phyloP scores from a whole-genome alignment of 169 alveolate genomes.

The Plasmodium knowlesi region DNA sequence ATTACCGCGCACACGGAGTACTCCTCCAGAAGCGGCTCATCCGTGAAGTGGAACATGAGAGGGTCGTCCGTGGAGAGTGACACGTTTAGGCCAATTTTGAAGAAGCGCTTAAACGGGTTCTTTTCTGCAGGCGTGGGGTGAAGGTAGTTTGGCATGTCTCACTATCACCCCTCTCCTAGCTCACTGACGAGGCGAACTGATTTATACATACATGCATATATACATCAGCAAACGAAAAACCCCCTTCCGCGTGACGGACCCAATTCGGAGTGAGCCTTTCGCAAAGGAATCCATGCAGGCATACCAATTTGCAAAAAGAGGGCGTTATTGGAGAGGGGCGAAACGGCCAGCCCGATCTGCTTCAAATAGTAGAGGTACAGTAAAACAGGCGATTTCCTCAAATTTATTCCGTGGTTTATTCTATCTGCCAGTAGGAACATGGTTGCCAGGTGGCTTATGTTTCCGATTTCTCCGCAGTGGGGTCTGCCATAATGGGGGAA shows the following conservation, averaged over 20 bases:
- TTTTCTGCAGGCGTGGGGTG: constrained; percentile 79
- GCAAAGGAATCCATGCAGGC: neutral
- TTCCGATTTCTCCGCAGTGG: constrained; percentile 95
- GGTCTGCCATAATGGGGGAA: constrained; percentile 86
- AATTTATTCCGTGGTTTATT: constrained; percentile 92
- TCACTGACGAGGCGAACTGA: neutral
- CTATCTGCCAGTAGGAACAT: constrained; percentile 90
- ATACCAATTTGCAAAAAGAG: constrained; percentile 78
- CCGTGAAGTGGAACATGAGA: constrained; percentile 92
- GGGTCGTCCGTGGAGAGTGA: constrained; percentile 96
- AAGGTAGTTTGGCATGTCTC: neutral
- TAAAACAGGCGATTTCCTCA: constrained; percentile 88
- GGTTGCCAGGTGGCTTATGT: constrained; percentile 90
- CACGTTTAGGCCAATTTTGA: constrained; percentile 92
- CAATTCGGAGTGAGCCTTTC: neutral
- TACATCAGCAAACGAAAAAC: neutral
- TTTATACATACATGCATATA: neutral
- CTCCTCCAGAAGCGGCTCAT: constrained; percentile 94
- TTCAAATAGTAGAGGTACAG: constrained; percentile 91
- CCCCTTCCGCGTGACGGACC: neutral
- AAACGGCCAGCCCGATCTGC: constrained; percentile 93
- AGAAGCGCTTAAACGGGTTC: constrained; percentile 91
- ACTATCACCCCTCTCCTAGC: neutral
- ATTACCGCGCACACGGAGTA: constrained; percentile 90
- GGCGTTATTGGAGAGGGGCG: constrained; percentile 95